phyloP scores from a whole-genome alignment of 768 basidiomycete genomes.

The Russula griseocarnosa region DNA sequence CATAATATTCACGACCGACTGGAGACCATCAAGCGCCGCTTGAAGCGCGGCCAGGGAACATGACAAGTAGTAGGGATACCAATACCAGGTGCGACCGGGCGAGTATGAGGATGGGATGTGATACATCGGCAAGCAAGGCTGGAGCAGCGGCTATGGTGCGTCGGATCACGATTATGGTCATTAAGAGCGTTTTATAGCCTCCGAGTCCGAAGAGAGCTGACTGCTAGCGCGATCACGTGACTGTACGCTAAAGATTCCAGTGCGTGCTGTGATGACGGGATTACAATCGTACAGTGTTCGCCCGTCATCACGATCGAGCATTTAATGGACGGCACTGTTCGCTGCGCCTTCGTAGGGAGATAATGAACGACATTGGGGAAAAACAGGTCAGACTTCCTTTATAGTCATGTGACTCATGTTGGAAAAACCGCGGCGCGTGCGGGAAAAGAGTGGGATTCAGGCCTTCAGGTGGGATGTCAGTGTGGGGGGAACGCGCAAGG shows the following conservation, averaged over 20 bases:
- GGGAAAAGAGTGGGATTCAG: too few species aligned
- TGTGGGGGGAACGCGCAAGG: too few species aligned
- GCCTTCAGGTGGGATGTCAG: too few species aligned
- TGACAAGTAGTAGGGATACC: neutral
- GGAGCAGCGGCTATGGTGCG: conserved; percentile 42
- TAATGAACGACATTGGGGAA: conserved; percentile 38
- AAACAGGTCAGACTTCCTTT: conserved; percentile 30
- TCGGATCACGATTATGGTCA: too few species aligned
- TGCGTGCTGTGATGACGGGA: too few species aligned
- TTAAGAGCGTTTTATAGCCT: too few species aligned
- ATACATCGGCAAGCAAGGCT: conserved; percentile 34
- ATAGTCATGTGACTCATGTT: too few species aligned
- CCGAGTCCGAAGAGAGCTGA: too few species aligned
- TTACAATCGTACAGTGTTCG: neutral
- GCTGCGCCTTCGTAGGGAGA: conserved; percentile 58
- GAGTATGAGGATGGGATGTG: conserved; percentile 46
- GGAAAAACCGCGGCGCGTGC: too few species aligned
- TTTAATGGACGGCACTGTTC: conserved; percentile 52
- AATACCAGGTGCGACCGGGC: conserved; percentile 53
- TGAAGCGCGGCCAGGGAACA: too few species aligned
- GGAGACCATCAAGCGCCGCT: neutral
- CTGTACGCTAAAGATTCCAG: conserved; percentile 25
- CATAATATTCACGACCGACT: too few species aligned
- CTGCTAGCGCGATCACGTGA: conserved; percentile 39
- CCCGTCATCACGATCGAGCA: conserved; percentile 41